phyloP scores from a whole-genome alignment of 225 moss, liverwort and hornwort species.

The Pleurozium schreberi region DNA sequence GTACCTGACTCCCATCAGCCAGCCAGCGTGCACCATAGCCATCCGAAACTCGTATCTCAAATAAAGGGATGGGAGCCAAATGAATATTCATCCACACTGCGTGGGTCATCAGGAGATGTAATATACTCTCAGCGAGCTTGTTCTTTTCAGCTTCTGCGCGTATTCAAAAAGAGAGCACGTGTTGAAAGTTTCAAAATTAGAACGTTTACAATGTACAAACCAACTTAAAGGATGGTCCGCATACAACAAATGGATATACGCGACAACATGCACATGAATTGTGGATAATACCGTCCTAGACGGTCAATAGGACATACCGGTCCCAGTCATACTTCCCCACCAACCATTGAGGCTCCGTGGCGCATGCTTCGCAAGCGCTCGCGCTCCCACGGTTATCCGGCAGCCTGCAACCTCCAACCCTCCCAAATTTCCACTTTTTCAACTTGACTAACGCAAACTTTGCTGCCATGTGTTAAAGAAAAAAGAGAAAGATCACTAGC shows the following conservation, averaged over 20 bases:
- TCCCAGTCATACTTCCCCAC: slow-evolving; percentile 79
- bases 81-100: slow-evolving; percentile 84
- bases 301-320: slow-evolving; percentile 29
- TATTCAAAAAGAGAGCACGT: background rate
- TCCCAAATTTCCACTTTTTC: slow-evolving; percentile 9
- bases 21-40: slow-evolving; percentile 91
- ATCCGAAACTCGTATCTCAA: slow-evolving; percentile 71
- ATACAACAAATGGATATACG: background rate
- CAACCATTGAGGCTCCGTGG: slow-evolving; percentile 76
- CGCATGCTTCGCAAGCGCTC: slow-evolving; percentile 94
- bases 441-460: background rate
- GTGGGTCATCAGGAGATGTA: slow-evolving; percentile 47
- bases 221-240: background rate
- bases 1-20: slow-evolving; percentile 83
- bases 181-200: background rate
- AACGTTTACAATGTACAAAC: background rate
- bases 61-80: slow-evolving; percentile 49
- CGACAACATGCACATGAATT: background rate
- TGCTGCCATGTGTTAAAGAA: background rate
- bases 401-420: slow-evolving; percentile 76
- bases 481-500: background rate
- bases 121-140: slow-evolving; percentile 42
- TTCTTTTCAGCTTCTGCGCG: slow-evolving; percentile 68
- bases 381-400: slow-evolving; percentile 70
- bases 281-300: background rate